These are phyloP conservation scores for Collybiopsis confluens DNA, from an alignment of 768 basidiomycete species.

Conservation along the genomic window DNA sequence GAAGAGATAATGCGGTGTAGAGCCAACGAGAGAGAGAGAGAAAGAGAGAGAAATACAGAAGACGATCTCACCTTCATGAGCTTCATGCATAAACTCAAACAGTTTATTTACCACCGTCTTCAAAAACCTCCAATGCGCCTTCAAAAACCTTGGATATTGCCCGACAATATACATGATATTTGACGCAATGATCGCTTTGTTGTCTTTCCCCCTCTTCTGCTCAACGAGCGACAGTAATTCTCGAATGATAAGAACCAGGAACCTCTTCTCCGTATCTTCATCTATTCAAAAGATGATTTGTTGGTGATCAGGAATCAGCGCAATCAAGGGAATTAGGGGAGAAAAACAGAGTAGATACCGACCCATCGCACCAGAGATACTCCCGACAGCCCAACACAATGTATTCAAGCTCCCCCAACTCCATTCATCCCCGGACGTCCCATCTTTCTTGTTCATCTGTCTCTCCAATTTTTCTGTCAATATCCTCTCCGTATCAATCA, in stretches of 20 bases:
- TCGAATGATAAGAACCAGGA: constrained; percentile 80
- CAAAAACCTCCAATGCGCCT: constrained; percentile 84
- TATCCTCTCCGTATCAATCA: constrained; percentile 71
- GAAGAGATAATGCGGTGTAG: background rate
- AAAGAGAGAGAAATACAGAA: background rate
- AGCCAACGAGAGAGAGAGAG: too few relatives aligned
- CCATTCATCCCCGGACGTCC: constrained; percentile 55
- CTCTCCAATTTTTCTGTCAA: constrained; percentile 72
- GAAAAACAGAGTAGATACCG: constrained; percentile 19
- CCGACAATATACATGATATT: constrained; percentile 79
- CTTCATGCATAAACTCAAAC: constrained; percentile 85
- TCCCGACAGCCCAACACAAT: constrained; percentile 81
- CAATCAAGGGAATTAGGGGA: background rate
- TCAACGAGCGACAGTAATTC: constrained; percentile 73
- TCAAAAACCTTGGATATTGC: constrained; percentile 78
- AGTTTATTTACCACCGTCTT: constrained; percentile 85
- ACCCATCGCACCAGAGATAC: constrained; percentile 84
- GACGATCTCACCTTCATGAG: constrained; percentile 57
- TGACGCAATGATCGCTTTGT: constrained; percentile 76
- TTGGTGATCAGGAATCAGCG: background rate
- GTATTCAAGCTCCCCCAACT: constrained; percentile 82
- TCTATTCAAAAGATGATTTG: constrained; percentile 36
- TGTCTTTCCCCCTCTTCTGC: constrained; percentile 80
- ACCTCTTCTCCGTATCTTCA: constrained; percentile 80
- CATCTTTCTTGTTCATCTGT: constrained; percentile 48